Percentiles rank a stretch among this genome's conserved stretches.
These are phyloP conservation scores for Colletotrichum tofieldiae DNA, from an alignment of 2,329 filamentous ascomycete genomes.

Conservation along the genomic window DNA sequence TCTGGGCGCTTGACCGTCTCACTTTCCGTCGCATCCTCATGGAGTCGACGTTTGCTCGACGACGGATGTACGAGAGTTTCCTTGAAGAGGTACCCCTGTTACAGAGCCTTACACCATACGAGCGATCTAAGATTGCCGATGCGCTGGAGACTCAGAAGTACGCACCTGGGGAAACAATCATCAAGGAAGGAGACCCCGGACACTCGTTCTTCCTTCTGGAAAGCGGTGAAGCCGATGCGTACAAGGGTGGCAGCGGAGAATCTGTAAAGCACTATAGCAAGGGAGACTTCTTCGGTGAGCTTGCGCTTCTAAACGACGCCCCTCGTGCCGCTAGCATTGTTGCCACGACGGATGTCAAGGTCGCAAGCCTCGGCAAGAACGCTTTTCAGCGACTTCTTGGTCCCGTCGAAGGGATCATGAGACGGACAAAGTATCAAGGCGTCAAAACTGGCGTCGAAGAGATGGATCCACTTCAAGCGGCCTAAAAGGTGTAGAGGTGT, in stretches of 20 bases:
- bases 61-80: constrained; percentile 98
- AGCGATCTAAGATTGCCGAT: constrained; percentile 97
- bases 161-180: constrained; percentile 84
- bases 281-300: constrained; percentile 97
- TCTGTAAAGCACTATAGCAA: constrained; percentile 88
- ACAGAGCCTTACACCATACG: constrained; percentile 87
- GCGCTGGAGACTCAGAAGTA: constrained; percentile 94
- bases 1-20: constrained; percentile 95
- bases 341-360: constrained; percentile 89
- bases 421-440: constrained; percentile 78
- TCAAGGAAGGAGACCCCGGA: constrained; percentile 91
- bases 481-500: constrained; percentile 42
- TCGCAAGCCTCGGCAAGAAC: constrained; percentile 91
- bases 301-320: constrained; percentile 93
- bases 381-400: constrained; percentile 95
- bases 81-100: constrained; percentile 93
- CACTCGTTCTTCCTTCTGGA: constrained; percentile 94
- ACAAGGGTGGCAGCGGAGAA: constrained; percentile 80
- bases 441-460: constrained; percentile 76
- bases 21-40: constrained; percentile 98
- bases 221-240: constrained; percentile 87
- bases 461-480: constrained; percentile 74
- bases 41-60: constrained; percentile 96
- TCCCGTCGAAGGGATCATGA: constrained; percentile 94
- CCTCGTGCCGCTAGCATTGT: constrained; percentile 92